Conservation (phyloP, 306 rosid species). For the Cucumis cinereus region DNA sequence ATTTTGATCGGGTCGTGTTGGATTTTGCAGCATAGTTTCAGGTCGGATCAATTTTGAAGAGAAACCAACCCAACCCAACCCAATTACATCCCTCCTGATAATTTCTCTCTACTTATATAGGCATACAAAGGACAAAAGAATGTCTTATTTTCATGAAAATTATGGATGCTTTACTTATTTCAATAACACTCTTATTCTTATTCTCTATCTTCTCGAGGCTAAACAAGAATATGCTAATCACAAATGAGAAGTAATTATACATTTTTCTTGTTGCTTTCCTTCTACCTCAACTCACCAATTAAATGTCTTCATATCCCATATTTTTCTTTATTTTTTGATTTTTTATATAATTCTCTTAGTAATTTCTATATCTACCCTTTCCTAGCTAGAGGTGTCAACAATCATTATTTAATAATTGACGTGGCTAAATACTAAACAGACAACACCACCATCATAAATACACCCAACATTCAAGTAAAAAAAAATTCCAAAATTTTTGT, state of each 20-base stretch:
- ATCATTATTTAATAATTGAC: neutral
- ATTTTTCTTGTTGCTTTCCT: neutral
- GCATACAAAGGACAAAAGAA: too few relatives aligned
- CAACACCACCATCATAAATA: neutral
- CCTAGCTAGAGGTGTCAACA: neutral
- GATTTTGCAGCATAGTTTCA: too few relatives aligned
- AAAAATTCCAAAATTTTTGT: too few relatives aligned
- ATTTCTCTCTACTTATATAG: too few relatives aligned
- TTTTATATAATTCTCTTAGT: neutral
- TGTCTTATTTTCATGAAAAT: too few relatives aligned
- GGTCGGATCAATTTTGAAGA: too few relatives aligned
- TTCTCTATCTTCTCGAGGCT: neutral
- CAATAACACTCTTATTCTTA: neutral
- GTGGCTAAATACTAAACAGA: too few relatives aligned
- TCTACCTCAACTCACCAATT: neutral
- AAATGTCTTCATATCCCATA: neutral
- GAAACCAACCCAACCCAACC: too few relatives aligned
- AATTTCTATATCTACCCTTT: neutral
- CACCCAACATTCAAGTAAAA: neutral
- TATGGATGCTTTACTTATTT: neutral
- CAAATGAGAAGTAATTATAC: neutral
- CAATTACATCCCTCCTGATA: too few relatives aligned
- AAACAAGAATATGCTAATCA: neutral
- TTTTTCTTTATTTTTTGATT: neutral
- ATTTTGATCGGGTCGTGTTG: too few relatives aligned